A percentile compares a stretch with the other conserved stretches of the same genome.
phyloP scores from a whole-genome alignment of 805 yeast species.

The Candida bentonensis region DNA sequence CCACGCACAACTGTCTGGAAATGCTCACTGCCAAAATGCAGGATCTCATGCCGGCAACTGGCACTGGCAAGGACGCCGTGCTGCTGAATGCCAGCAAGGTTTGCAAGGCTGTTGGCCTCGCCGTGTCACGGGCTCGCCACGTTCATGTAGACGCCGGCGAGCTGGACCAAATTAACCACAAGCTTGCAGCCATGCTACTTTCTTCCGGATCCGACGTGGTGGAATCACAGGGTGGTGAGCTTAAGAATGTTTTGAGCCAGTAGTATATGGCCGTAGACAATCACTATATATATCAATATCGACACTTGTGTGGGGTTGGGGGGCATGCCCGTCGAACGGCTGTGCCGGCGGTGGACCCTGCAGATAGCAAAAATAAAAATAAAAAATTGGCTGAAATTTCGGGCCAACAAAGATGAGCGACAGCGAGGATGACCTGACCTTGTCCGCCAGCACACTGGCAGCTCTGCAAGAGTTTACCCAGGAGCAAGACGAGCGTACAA shows the following conservation, averaged over 20 bases:
- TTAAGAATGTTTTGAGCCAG: neutral
- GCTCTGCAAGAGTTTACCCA: conserved; percentile 48
- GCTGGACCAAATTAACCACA: neutral
- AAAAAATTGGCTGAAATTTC: neutral
- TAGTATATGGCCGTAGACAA: neutral
- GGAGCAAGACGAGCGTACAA: conserved; percentile 45
- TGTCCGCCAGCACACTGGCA: conserved; percentile 37
- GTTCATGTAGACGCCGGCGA: neutral
- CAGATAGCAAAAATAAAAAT: too few relatives aligned
- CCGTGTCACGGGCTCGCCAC: neutral
- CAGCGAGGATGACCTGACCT: neutral
- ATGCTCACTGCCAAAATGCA: neutral
- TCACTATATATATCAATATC: too few relatives aligned
- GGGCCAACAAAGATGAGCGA: neutral
- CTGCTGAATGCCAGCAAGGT: neutral
- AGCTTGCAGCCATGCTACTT: neutral
- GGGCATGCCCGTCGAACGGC: too few relatives aligned
- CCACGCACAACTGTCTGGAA: neutral
- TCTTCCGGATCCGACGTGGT: neutral
- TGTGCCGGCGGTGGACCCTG: too few relatives aligned
- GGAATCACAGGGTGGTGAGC: neutral
- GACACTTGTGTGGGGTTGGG: too few relatives aligned
- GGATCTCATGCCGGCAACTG: neutral
- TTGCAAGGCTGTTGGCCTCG: neutral
- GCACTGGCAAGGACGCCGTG: neutral